Evolutionary conservation across 192 early-diverging fungal genomes (phyloP), one percentile per base, ranked within the genome.

Genomic region (Backusella liffmaniae): DNA sequence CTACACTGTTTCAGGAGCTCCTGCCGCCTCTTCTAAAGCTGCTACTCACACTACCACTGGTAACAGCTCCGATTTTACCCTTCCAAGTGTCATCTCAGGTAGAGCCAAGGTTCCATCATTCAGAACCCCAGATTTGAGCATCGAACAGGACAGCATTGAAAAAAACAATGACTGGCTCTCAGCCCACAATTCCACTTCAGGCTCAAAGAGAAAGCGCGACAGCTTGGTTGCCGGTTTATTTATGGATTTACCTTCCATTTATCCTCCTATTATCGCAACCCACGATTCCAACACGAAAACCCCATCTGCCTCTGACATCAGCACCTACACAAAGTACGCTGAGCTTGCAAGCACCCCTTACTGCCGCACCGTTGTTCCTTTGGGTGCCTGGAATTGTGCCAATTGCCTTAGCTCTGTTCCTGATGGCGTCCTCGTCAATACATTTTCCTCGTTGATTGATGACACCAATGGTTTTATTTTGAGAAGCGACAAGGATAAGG

Each of bases 401-500:
- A 62, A 56, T 59, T 73, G 72, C 44, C 12, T 35, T 23, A 66
- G 23, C 10, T 51, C 30, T 35, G 49, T 62, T 26, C 49, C 72
- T 13, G 67, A 69, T 69, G 67, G 67, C 21, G 37, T 41, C 4
- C 53, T 73, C 23, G 59, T 73, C 32, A 59, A 12, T 13, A 59
- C 72, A 3, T 73, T 73, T 37, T 66, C 18, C 1, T 39, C 51
- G 7, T 3, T 34, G 36, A 18, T 37, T 41, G 16, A 35, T 21
- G 72, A 73, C 23, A 56, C 37, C 21, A 59, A 59, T 44, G 72
- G 72, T 3, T 73, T 39, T 36, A 26, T 73, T 26, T 59, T 56
- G 23, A 73, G 72, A 73, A 73, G 53, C 23, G 72, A 62, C 15
- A 29, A 18, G 5, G 36, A 51, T 15, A 62, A 73, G 35, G 36